Percentiles rank a stretch among this genome's conserved stretches.
These are phyloP conservation scores for Pterula multifida DNA, from an alignment of 1,284 basidiomycete species.

Conservation along the genomic window DNA sequence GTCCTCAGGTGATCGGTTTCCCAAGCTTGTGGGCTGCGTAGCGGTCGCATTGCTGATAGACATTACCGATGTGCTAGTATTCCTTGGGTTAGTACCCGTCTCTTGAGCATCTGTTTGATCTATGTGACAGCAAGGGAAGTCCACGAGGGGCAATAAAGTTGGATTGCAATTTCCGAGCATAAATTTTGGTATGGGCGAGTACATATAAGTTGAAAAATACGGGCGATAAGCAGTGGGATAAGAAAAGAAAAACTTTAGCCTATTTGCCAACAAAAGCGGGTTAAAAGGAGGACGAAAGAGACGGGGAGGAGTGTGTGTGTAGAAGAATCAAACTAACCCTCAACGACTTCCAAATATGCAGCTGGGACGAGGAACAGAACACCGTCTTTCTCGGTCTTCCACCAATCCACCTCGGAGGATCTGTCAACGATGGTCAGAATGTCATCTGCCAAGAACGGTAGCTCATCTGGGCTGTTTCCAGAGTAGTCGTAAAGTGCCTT, in stretches of 20 bases:
- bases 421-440: slow-evolving; percentile 67
- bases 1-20: slow-evolving; percentile 11
- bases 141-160: neutral
- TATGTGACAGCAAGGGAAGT: neutral
- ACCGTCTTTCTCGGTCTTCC: slow-evolving; percentile 82
- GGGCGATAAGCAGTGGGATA: slow-evolving; percentile 15
- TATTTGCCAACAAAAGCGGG: slow-evolving; percentile 39
- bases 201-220: slow-evolving; percentile 8
- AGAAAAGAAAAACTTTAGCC: slow-evolving; percentile 57
- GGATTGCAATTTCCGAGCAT: slow-evolving; percentile 20
- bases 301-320: slow-evolving; percentile 23
- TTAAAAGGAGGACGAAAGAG: slow-evolving; percentile 44
- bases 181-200: slow-evolving; percentile 14
- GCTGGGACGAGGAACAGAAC: slow-evolving; percentile 83
- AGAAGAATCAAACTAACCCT: slow-evolving; percentile 64
- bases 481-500: slow-evolving; percentile 74
- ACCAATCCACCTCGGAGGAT: slow-evolving; percentile 73
- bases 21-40: too few species aligned
- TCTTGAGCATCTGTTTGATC: neutral
- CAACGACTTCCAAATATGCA: slow-evolving; percentile 71
- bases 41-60: too few species aligned
- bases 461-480: slow-evolving; percentile 62
- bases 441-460: slow-evolving; percentile 75
- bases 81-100: too few species aligned
- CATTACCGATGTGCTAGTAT: too few species aligned